These are phyloP conservation scores for Asterophora lycoperdoides DNA, from an alignment of 768 basidiomycete species.

Conservation along the genomic window DNA sequence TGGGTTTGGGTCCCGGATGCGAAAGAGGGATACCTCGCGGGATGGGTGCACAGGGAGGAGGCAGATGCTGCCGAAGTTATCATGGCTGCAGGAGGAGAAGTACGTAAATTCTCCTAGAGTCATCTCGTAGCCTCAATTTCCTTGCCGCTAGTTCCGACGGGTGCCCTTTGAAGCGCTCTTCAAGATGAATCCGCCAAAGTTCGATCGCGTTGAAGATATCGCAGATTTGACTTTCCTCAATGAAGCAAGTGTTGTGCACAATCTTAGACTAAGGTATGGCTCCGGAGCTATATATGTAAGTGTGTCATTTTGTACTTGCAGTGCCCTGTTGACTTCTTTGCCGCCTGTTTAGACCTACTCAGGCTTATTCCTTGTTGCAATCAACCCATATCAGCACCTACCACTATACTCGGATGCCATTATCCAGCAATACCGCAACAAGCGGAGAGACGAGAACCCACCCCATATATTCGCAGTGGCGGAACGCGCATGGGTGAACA, in stretches of 20 bases:
- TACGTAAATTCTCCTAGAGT: conserved; percentile 27
- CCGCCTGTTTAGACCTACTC: conserved; percentile 70
- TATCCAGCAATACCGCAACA: conserved; percentile 85
- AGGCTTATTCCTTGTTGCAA: conserved; percentile 95
- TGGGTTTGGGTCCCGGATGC: conserved; percentile 98
- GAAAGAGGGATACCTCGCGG: conserved; percentile 88
- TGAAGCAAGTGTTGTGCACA: conserved; percentile 98
- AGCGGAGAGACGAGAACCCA: conserved; percentile 85
- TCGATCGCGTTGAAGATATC: conserved; percentile 96
- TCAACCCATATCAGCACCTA: conserved; percentile 93
- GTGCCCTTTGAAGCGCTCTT: conserved; percentile 79
- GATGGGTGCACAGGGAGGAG: conserved; percentile 88
- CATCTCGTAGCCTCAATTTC: neutral
- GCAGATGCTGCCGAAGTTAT: conserved; percentile 80
- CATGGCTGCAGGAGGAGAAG: conserved; percentile 82
- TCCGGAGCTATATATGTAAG: conserved; percentile 90
- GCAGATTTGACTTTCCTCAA: conserved; percentile 97
- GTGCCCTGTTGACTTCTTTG: conserved; percentile 2
- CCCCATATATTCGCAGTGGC: conserved; percentile 98
- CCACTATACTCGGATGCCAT: conserved; percentile 89
- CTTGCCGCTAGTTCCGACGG: conserved; percentile 27
- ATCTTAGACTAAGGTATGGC: conserved; percentile 86
- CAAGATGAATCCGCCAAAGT: conserved; percentile 99
- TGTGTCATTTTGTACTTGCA: conserved; percentile 14
- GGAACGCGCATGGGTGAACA: conserved; percentile 96